Evolutionary conservation across 2,329 filamentous ascomycete genomes (phyloP), one percentile per base, ranked within the genome.

Genomic region (Didymella keratinophila): DNA sequence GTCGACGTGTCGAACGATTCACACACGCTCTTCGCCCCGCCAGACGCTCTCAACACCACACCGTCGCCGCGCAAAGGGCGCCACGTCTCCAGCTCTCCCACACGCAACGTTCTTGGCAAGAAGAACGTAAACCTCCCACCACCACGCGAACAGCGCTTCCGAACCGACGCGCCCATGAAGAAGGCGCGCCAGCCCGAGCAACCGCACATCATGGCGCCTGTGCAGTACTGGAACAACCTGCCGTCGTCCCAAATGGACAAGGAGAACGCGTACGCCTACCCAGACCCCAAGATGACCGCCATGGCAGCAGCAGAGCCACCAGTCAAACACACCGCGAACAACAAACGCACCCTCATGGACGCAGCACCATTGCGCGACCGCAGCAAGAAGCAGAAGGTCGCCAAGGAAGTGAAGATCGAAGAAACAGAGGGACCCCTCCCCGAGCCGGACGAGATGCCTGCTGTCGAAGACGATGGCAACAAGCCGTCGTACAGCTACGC

Each of bases 401-500:
- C 81, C 37, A 69, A 67, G 39, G 87, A 89, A 51, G 84, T 87
- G 61, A 77, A 65, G 54, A 34, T 60, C 45, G 62, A 68, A n/a
- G 71, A 73, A 45, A 73, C 76, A 30, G 78, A 82, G 57, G 75
- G 78, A 28, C 78, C 83, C 23, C 79, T 93, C 4, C 91, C 92
- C 4, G 83, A 89, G 46, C 88, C 89, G 47, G 86, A 90, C 63
- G 89, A 92, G n/a, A 95, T 97, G 80, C 91, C 93, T 5, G 77
- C 82, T 5, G 87, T 97, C 30, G 82, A 89, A 57, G 95, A 98
- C 72, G 92, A 97, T 73, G 94, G 93, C 69, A 83, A 83, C 54
- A 98, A 99, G 76, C 95, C 95, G 6, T 86, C 88, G 5, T 92
- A 94, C 78, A 98, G 93, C 79, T 99, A 99, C 75, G 94, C 95